Conservation (phyloP, 2,329 filamentous ascomycete genomes). For the Botrytis deweyae region DNA sequence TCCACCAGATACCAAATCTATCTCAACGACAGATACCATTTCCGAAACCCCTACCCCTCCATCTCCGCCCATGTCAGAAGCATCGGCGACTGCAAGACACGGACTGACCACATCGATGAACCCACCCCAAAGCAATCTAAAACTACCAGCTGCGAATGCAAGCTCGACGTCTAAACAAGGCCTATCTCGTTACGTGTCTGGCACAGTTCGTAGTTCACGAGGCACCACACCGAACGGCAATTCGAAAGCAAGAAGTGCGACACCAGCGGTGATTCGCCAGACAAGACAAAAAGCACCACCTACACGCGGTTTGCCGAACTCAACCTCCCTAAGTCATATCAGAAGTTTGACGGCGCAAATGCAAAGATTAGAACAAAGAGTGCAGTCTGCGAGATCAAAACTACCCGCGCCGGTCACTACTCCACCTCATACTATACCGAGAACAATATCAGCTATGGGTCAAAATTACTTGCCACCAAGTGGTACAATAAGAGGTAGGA, state of each 20-base stretch:
- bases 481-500: slow-evolving; percentile 66
- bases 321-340: slow-evolving; percentile 83
- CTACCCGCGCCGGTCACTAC: slow-evolving; percentile 78
- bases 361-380: slow-evolving; percentile 91
- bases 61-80: slow-evolving; percentile 90
- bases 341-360: slow-evolving; percentile 93
- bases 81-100: slow-evolving; percentile 49
- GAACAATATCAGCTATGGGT: slow-evolving; percentile 45
- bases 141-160: slow-evolving; percentile 55
- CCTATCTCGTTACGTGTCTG: slow-evolving; percentile 29
- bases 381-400: slow-evolving; percentile 88
- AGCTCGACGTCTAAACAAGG: slow-evolving; percentile 55
- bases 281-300: slow-evolving; percentile 45
- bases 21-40: slow-evolving; percentile 55
- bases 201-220: slow-evolving; percentile 32
- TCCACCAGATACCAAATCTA: slow-evolving; percentile 70
- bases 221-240: slow-evolving; percentile 29
- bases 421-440: slow-evolving; percentile 78
- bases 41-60: slow-evolving; percentile 78
- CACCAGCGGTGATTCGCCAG: slow-evolving; percentile 42
- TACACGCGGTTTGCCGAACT: slow-evolving; percentile 49
- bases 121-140: slow-evolving; percentile 46
- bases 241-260: slow-evolving; percentile 35
- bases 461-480: slow-evolving; percentile 51
- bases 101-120: slow-evolving; percentile 37